phyloP scores from a whole-genome alignment of 2,329 filamentous ascomycete species.

The Chaetomium globosum region DNA sequence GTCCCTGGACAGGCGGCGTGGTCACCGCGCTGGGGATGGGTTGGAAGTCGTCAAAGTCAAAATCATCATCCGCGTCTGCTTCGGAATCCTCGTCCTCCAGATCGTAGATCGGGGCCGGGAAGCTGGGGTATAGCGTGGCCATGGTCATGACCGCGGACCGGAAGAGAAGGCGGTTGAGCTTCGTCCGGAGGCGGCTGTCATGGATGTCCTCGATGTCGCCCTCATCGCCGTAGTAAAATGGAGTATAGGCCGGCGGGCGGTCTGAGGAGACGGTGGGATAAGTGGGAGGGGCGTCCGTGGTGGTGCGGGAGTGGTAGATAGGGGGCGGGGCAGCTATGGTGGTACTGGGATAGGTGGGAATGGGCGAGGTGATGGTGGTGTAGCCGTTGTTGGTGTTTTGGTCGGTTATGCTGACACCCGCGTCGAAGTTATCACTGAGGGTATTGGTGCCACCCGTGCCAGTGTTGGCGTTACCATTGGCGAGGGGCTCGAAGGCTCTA shows the following conservation, averaged over 20 bases:
- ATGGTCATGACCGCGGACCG: neutral
- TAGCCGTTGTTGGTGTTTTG: neutral
- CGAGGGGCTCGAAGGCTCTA: neutral
- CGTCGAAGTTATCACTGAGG: neutral
- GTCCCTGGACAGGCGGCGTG: neutral
- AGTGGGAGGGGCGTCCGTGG: too few relatives aligned
- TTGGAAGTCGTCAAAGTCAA: neutral
- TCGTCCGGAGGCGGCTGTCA: neutral
- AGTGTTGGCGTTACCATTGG: neutral
- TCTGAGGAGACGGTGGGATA: neutral
- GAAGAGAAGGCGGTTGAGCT: neutral
- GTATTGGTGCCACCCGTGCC: too few relatives aligned
- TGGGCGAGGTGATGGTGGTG: neutral
- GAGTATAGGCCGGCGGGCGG: neutral
- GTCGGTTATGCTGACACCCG: neutral
- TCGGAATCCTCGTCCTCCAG: too few relatives aligned
- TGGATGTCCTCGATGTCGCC: neutral
- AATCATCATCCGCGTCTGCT: too few relatives aligned
- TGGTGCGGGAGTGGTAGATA: too few relatives aligned
- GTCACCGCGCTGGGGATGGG: neutral
- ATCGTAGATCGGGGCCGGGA: neutral
- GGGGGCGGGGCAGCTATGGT: neutral
- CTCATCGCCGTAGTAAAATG: neutral
- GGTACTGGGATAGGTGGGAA: neutral
- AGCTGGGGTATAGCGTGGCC: neutral